Base-by-base conservation (phyloP, 768 basidiomycete species). In the Amanita pseudoporphyria region DNA sequence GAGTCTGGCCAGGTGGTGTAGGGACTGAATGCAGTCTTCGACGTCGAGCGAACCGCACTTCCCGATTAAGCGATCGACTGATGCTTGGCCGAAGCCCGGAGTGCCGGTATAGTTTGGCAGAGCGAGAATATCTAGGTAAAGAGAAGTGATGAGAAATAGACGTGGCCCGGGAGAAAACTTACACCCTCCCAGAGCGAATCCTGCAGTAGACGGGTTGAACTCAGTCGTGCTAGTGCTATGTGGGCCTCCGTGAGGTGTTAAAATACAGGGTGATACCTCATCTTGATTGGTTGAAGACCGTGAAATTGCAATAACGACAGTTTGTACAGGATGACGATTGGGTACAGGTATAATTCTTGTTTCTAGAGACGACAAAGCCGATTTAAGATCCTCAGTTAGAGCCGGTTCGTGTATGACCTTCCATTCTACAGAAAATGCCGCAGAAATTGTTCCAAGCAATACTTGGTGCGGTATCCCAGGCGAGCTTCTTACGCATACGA, bases 91-190 rank as follows among this genome's bases (percentile, higher is more conserved):
- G 49, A 69, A 85, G 3, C 85, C 85, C 26, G 73, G 62, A 1
- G 81, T 81, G 0, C 85, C 85, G 0, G 77, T 80, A 58, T 87
- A 87, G 60, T 84, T 84, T 0, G 78, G 77, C 9, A 74, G 52
- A 1, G 78, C 79, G 6, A 85, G 50, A 0, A 77, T 79, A 56
- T 81, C 84, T 47, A 19, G 16, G 43, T 16, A 19, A 30, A 31
- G 22, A 24, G n/a, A 32, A 44, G 26, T 13, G 32, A 41, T 21
- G 3, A 16, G 18, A 4, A 21, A 30, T n/a, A 5, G n/a, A 39
- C 3, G 7, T 7, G 26, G 24, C 6, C 33, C 42, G 31, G 45
- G 51, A 32, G 2, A 37, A 19, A 14, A 63, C 77, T 62, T 60
- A 84, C 83, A 85, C 58, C 80, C 79, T 69, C 78, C 78, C 0